These are phyloP conservation scores for Phylloporus rhodoxanthus DNA, from an alignment of 768 basidiomycete genomes.

Conservation along the genomic window DNA sequence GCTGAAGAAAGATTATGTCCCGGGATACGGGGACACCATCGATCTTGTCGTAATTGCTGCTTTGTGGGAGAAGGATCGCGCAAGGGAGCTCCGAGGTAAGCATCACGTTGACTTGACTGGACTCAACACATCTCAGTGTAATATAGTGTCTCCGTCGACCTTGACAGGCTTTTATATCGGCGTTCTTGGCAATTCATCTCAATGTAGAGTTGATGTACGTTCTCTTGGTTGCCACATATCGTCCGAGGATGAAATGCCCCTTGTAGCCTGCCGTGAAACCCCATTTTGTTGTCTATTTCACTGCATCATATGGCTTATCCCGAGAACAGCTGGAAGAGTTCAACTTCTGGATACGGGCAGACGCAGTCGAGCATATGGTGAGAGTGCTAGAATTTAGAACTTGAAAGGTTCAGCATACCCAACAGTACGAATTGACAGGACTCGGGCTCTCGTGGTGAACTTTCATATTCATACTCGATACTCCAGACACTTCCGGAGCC, in stretches of 20 bases:
- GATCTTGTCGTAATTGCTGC: slow-evolving; percentile 77
- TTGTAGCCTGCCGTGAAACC: slow-evolving; percentile 42
- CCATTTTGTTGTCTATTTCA: slow-evolving; percentile 70
- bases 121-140: background rate
- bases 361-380: slow-evolving; percentile 22
- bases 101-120: background rate
- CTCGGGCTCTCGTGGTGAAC: slow-evolving; percentile 11
- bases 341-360: slow-evolving; percentile 53
- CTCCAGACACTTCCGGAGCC: slow-evolving; percentile 48
- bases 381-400: background rate
- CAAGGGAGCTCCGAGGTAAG: slow-evolving; percentile 67
- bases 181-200: slow-evolving; percentile 46
- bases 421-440: slow-evolving; percentile 2
- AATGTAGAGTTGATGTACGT: slow-evolving; percentile 37
- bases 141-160: slow-evolving; percentile 59
- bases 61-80: slow-evolving; percentile 75
- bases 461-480: slow-evolving; percentile 55
- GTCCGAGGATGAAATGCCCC: background rate
- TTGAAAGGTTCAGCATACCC: background rate
- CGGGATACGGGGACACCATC: slow-evolving; percentile 72
- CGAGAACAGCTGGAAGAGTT: slow-evolving; percentile 64
- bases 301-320: slow-evolving; percentile 66
- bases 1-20: slow-evolving; percentile 85
- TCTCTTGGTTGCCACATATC: background rate
- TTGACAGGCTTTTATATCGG: slow-evolving; percentile 82